These are phyloP conservation scores for Carallia brachiata DNA, from an alignment of 345 rosid genomes.

Conservation along the genomic window DNA sequence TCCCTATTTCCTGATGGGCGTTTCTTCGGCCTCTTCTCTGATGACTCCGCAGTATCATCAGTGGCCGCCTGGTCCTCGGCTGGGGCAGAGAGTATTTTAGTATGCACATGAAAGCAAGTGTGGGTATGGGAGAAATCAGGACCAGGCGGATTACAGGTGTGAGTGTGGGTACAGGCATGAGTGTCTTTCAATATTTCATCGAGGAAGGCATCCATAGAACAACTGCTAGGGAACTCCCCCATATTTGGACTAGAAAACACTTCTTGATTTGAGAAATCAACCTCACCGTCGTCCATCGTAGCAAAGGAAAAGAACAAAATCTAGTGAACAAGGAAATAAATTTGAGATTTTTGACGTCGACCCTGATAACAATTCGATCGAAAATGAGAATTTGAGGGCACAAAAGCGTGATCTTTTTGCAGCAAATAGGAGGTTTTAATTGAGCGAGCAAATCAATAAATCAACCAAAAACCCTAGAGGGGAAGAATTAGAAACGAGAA, in stretches of 20 bases:
- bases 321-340: conserved; percentile 5
- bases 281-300: conserved; percentile 88
- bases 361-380: conserved; percentile 15
- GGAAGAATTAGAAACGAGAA: not conserved
- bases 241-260: conserved; percentile 51
- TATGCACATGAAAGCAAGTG: conserved; percentile 90
- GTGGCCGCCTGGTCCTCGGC: conserved; percentile 61
- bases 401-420: not conserved
- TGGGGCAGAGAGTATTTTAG: conserved; percentile 62
- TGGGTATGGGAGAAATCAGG: conserved; percentile 87
- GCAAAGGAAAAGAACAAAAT: not conserved
- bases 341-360: conserved; percentile 18
- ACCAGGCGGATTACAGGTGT: conserved; percentile 92
- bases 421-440: not conserved
- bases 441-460: not conserved
- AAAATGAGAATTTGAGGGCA: not conserved
- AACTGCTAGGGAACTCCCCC: conserved; percentile 60
- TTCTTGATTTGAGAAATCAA: conserved; percentile 82
- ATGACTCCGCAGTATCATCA: conserved; percentile 82
- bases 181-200: conserved; percentile 55
- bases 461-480: conserved; percentile 7
- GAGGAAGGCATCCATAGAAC: conserved; percentile 79
- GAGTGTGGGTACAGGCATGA: conserved; percentile 91
- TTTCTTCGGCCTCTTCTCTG: conserved; percentile 60
- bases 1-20: conserved; percentile 79